Evolutionary conservation across 495 filamentous ascomycete species (phyloP), one percentile per base, ranked within the genome.

Genomic region (Cercophora newfieldiana): DNA sequence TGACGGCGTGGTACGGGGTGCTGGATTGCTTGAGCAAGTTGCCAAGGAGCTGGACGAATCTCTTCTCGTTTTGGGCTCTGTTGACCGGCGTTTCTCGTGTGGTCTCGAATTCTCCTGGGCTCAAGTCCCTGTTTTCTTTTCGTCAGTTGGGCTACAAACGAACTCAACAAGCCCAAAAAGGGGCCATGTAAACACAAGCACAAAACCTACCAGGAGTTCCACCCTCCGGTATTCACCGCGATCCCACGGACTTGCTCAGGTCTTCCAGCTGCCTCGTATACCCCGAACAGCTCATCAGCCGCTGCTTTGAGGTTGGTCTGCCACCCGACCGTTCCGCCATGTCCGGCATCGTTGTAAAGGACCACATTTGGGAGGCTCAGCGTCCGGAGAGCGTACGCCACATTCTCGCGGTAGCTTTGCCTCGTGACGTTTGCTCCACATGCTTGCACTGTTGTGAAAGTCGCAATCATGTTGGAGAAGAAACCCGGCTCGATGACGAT

Each of bases 311-410:
- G 80, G 78, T 91, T 91, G 21, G 82, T 83, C 12, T 81, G 72
- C 88, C 88, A 91, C 65, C 88, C 88, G 10, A 90, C 76, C 83
- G 85, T 89, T 59, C 88, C 87, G 47, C 78, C 83, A 72, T 87
- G 84, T 71, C 86, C 88, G 55, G 86, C 88, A 71, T 91, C 89
- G 26, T 90, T 72, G 68, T 91, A 90, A 82, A 89, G 88, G 54
- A 84, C 68, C 25, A 88, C 87, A 68, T 91, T 90, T 16, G 81
- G 79, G n/a, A 90, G 74, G 73, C 87, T 85, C 47, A 90, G 74
- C 28, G 83, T 66, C 22, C 79, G 78, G 30, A 90, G 68, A 1
- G 88, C 88, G 69, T 90, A 89, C 21, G 84, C 80, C 33, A 83
- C 80, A 69, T 85, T 81, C 25, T 82, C 79, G 54, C 82, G 73